A percentile compares a stretch with the other conserved stretches of the same genome.
phyloP scores from a whole-genome alignment of 805 yeast species.

The Cyberlindnera suaveolens region DNA sequence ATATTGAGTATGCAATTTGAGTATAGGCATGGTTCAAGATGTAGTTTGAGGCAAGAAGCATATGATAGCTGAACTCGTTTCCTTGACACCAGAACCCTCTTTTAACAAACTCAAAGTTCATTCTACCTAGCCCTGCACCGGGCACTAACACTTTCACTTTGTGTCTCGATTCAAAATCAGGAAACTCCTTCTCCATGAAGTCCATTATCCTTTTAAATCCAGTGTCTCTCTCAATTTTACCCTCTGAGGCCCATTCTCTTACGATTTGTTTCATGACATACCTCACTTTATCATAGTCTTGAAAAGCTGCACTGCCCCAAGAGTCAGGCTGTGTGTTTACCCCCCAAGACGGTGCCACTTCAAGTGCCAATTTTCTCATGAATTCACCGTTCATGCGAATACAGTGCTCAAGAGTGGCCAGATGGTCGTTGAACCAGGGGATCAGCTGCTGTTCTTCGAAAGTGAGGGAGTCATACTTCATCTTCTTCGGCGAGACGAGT shows the following conservation, averaged over 20 bases:
- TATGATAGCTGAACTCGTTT: constrained; percentile 59
- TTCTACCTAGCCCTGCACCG: constrained; percentile 59
- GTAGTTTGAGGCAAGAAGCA: constrained; percentile 51
- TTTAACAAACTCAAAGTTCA: constrained; percentile 48
- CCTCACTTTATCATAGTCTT: constrained; percentile 52
- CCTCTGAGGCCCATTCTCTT: constrained; percentile 60
- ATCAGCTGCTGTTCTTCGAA: constrained; percentile 35
- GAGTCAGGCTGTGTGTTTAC: constrained; percentile 28
- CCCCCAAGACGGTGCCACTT: constrained; percentile 47
- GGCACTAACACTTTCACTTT: constrained; percentile 46
- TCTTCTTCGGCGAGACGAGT: constrained; percentile 26
- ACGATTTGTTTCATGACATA: constrained; percentile 49
- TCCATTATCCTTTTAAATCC: constrained; percentile 34
- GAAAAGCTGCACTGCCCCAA: constrained; percentile 36
- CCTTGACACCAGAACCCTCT: constrained; percentile 61
- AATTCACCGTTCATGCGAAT: constrained; percentile 40
- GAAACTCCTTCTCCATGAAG: constrained; percentile 28
- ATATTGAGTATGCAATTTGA: constrained; percentile 35
- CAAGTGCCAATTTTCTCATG: constrained; percentile 34
- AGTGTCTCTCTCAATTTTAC: constrained; percentile 36
- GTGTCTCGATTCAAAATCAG: constrained; percentile 31
- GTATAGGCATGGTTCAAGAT: constrained; percentile 41
- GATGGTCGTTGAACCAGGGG: constrained; percentile 44
- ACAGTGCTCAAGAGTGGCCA: constrained; percentile 34
- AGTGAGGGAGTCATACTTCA: constrained; percentile 32